Evolutionary conservation across 305 asterid genomes (phyloP), one percentile per base, ranked within the genome.

Genomic region (Lippia alba): DNA sequence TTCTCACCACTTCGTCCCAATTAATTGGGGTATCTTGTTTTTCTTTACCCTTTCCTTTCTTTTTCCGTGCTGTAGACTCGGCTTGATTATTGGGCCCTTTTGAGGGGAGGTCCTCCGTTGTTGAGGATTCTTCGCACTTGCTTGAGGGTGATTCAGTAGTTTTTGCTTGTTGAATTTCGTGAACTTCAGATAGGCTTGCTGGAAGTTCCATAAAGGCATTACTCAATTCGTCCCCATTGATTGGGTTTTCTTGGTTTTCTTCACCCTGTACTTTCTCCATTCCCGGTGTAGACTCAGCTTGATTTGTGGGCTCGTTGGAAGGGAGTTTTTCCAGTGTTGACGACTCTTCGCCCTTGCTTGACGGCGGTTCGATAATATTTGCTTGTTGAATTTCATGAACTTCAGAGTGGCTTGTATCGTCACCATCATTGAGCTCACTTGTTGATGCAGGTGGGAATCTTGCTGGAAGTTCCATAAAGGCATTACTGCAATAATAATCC

Each of bases 1-100:
- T 69, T 70, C 18, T 68, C 71, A 87, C 81, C 69, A 82, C 70
- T 1, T 78, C 67, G 46, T 80, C 90, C 94, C 96, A 90, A 59
- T 90, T 73, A 33, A 67, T 49, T 19, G 48, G 12, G 24, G 20
- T 39, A 65, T 62, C 66, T 51, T 30, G 40, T 60, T 74, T 76
- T 14, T 44, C 67, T 20, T 59, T 45, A n/a, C 18, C 32, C 17
- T 78, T 66, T 0, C 60, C 40, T 60, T 72, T 67, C 39, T 64
- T 48, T n/a, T 8, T 74, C 48, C 30, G 51, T 4, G 20, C 0
- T 0, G 60, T 17, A 56, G 61, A 59, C 46, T 66, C 46, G 12
- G 41, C 41, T 8, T 36, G 41, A 36, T 36, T 36, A 36, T 5
- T 36, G 41, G 9, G 41, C 8, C 41, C 4, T 69, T 7, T 54